Conservation (phyloP, 2,329 filamentous ascomycete species). For the Sporothrix variecibatus region DNA sequence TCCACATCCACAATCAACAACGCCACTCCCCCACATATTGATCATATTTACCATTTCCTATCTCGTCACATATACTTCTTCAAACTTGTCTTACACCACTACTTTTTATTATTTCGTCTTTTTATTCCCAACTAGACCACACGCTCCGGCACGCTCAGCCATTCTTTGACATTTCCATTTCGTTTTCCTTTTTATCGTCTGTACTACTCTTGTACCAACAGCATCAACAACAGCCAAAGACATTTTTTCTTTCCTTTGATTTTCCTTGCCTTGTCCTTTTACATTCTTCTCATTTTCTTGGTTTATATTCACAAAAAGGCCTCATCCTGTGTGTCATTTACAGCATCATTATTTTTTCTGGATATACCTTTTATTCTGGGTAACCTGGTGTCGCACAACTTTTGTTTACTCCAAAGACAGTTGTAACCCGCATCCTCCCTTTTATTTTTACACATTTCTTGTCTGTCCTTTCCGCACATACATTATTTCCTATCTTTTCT, state of each 20-base stretch:
- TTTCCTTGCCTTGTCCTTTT: conserved; percentile 2
- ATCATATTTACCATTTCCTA: conserved; percentile 6
- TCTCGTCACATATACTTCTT: background rate
- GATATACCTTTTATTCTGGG: background rate
- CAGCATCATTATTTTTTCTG: background rate
- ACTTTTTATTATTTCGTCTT: background rate
- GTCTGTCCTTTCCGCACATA: conserved; percentile 20
- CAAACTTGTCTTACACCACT: conserved; percentile 6
- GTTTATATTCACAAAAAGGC: background rate
- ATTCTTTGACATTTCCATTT: background rate
- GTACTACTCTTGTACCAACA: conserved; percentile 26
- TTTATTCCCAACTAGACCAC: conserved; percentile 18
- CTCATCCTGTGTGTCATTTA: background rate
- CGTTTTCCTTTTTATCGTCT: background rate
- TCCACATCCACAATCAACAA: background rate
- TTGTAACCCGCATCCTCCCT: background rate
- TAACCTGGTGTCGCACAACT: background rate
- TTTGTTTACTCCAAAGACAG: background rate
- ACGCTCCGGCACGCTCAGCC: background rate
- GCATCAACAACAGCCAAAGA: conserved; percentile 26
- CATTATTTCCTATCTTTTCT: background rate
- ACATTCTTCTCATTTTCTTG: background rate
- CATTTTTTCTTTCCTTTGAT: conserved; percentile 24
- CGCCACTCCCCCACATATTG: background rate
- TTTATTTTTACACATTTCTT: background rate